Conservation (phyloP, 257 asterid genomes). For the Solanum chaucha region DNA sequence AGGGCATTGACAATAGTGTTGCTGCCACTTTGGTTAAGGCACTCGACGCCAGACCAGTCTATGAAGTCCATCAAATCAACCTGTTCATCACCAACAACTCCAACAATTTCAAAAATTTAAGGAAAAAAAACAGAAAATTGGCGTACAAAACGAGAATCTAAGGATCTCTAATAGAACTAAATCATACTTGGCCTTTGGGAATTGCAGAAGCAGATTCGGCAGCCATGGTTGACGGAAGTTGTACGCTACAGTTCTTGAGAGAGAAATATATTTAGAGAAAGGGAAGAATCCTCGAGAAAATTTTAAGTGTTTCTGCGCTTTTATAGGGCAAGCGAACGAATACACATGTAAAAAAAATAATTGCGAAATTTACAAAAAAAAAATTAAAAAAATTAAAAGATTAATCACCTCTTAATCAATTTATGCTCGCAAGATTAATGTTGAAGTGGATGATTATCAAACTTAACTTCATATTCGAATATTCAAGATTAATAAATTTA, state of each 20-base stretch:
- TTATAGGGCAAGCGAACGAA: not conserved
- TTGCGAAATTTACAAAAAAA: not conserved
- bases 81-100: conserved; percentile 19
- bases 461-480: not conserved
- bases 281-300: not conserved
- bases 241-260: not conserved
- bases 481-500: not conserved
- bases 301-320: not conserved
- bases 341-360: not conserved
- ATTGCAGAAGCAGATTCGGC: conserved; percentile 50
- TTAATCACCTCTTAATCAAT: not conserved
- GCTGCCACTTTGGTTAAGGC: conserved; percentile 54
- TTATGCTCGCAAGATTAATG: not conserved
- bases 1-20: conserved; percentile 62
- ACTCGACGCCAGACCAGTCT: conserved; percentile 80
- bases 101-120: not conserved
- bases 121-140: not conserved
- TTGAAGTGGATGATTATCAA: not conserved
- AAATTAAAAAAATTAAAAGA: not conserved
- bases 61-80: conserved; percentile 69
- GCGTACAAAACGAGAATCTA: not conserved
- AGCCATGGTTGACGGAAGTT: conserved; percentile 31
- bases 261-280: not conserved
- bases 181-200: conserved; percentile 44
- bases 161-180: not conserved